Evolutionary conservation across 2,329 filamentous ascomycete genomes (phyloP), one percentile per base, ranked within the genome.

Genomic region (Phialocephala subalpina): DNA sequence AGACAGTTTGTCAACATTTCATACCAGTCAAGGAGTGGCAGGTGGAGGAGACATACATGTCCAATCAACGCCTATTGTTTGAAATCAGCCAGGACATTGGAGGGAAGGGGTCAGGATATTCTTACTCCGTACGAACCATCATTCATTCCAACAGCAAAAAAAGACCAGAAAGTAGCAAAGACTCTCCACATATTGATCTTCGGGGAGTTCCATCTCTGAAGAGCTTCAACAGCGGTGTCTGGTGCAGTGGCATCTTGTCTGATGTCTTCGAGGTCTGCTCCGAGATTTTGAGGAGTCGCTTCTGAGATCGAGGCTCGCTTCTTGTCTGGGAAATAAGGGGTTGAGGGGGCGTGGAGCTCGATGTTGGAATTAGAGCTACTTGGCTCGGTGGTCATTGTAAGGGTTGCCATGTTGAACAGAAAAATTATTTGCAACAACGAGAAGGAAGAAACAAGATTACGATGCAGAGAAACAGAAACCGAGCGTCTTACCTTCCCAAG

Each of bases 91-190:
- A 61, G 22, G 29, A 33, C 29, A 52, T 11, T 75, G 55, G 55
- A 49, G 6, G 1, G 29, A 25, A 2, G 12, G 33, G 16, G 11
- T 58, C 58, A 75, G 66, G n/a, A 42, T 36, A 25, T 27, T 81
- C 83, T 75, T 80, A 87, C 87, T 49, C 89, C 89, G 53, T 87
- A 83, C 27, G 86, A 86, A 11, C 85, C 90, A 78, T 93, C 90
- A 72, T 90, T 91, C 79, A 89, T 84, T 7, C 90, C 90, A 81
- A 91, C 86, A 36, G 91, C 80, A 22, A 89, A 79, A 69, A 92
- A 87, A 5, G 84, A 83, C 77, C 85, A 87, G 71, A 89, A 87
- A 2, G 87, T 84, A 0, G 86, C 82, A 40, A 86, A 77, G 55
- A 87, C 86, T 45, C 89, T 84, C 70, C 80, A 88, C 4, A 86